Evolutionary conservation across 169 alveolate species (phyloP), one percentile per base, ranked within the genome.

Genomic region (Plasmodium billcollinsi): DNA sequence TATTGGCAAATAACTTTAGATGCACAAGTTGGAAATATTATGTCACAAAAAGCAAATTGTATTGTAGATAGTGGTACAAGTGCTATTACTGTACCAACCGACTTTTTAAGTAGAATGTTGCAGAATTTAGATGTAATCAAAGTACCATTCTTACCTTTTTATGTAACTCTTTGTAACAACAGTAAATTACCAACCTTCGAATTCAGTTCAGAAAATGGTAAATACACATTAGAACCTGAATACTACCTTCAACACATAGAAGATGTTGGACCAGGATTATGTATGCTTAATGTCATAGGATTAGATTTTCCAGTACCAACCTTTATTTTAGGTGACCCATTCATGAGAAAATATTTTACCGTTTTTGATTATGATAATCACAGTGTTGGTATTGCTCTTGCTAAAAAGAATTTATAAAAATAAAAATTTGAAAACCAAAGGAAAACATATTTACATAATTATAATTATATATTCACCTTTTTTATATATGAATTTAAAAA

Each of bases 261-360:
- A 8, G 89, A 78, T 12, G 26, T 66, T 11, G 61, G 20, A 3
- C 52, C n/a, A n/a, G 50, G 45, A 12, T 3, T 65, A 9, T 65
- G 76, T 21, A 49, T 63, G 47, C 8, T 78, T 7, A 20, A 15
- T 14, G 49, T 65, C 47, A 4, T 65, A 21, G 56, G 56, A 29
- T 54, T 78, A 5, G 89, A 78, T 2, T 39, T 39, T 7, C 47
- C 9, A 39, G 9, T 39, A 0, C 47, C 47, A 39, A 88, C 88
- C 49, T 73, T 73, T 63, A 78, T 88, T 58, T 26, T 88, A 39
- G 93, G 93, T 69, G 88, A 73, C 33, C 85, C 89, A 21, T 88
- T 73, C 56, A 69, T 88, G 76, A 69, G 89, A 70, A 88, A 88
- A 70, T 88, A 74, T 85, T 73, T 73, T 72, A 73, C 93, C 50